Conservation (phyloP, 176 grass and related monocot genomes). For the Leersia perrieri region DNA sequence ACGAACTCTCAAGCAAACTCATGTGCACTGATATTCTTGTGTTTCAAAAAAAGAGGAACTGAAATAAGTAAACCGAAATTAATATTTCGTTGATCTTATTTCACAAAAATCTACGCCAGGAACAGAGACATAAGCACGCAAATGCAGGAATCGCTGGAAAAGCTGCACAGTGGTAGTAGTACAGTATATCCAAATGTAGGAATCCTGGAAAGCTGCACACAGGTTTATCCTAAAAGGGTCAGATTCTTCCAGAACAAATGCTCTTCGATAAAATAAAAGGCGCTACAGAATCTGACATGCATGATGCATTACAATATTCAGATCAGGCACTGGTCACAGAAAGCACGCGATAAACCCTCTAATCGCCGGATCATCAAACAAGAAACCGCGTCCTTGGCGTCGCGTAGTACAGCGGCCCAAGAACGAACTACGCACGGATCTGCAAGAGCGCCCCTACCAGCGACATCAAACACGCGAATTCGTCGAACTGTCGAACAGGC, state of each 20-base stretch:
- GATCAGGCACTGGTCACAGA: neutral
- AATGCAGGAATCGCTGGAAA: neutral
- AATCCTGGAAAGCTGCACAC: neutral
- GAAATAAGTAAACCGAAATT: neutral
- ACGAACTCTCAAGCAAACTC: neutral
- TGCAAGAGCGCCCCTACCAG: neutral
- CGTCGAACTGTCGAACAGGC: neutral
- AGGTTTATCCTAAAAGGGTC: neutral
- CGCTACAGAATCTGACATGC: conserved; percentile 9
- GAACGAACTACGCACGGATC: conserved; percentile 19
- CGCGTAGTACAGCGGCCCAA: neutral
- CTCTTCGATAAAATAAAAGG: conserved; percentile 5
- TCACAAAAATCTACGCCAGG: neutral
- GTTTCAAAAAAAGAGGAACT: neutral
- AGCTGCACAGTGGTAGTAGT: too few species aligned
- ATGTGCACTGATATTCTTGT: neutral
- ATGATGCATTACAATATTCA: conserved; percentile 26
- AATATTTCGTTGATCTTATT: neutral
- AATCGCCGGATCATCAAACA: neutral
- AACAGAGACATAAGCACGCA: neutral
- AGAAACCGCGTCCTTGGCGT: neutral
- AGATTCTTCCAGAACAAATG: conserved; percentile 7
- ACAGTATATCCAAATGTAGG: neutral
- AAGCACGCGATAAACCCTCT: neutral
- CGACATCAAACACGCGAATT: neutral